Evolutionary conservation across 2,329 filamentous ascomycete species (phyloP).

Genomic region (Aspergillus costaricaensis): DNA sequence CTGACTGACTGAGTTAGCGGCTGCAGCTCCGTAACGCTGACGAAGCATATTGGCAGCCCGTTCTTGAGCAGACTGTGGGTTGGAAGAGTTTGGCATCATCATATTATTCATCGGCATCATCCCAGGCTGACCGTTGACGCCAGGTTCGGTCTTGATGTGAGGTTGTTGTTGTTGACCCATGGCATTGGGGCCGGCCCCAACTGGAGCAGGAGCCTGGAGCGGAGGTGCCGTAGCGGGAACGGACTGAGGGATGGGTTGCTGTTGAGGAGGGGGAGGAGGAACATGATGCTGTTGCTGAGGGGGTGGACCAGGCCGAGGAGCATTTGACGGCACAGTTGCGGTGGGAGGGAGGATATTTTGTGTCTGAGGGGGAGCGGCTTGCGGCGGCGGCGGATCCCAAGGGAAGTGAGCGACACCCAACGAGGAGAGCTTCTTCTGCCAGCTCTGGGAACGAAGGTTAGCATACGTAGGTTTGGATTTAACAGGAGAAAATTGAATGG

Average conservation of each 20-base stretch:
- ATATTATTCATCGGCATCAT: slow-evolving; percentile 39
- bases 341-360: slow-evolving; percentile 42
- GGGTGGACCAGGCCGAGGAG: slow-evolving; percentile 38
- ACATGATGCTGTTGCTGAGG: slow-evolving; percentile 38
- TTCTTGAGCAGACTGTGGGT: slow-evolving; percentile 55
- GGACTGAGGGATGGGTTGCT: slow-evolving; percentile 38
- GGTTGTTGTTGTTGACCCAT: slow-evolving; percentile 37
- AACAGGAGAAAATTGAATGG: neutral
- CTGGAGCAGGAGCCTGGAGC: slow-evolving; percentile 24
- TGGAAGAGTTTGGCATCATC: slow-evolving; percentile 37
- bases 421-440: slow-evolving; percentile 87
- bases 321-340: slow-evolving; percentile 48
- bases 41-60: slow-evolving; percentile 56
- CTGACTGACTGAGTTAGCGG: slow-evolving; percentile 47
- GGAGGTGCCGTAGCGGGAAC: slow-evolving; percentile 31
- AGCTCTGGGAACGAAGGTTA: slow-evolving; percentile 62
- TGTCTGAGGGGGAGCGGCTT: slow-evolving; percentile 53
- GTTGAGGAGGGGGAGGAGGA: slow-evolving; percentile 40
- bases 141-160: slow-evolving; percentile 58
- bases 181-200: slow-evolving; percentile 24
- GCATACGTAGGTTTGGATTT: neutral
- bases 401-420: slow-evolving; percentile 86
- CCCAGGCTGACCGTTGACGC: slow-evolving; percentile 39
- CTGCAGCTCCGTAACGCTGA: slow-evolving; percentile 48
- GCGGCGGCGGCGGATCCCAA: slow-evolving; percentile 82